Evolutionary conservation across 345 rosid genomes (phyloP).

Genomic region (Mallotus nudiflorus): DNA sequence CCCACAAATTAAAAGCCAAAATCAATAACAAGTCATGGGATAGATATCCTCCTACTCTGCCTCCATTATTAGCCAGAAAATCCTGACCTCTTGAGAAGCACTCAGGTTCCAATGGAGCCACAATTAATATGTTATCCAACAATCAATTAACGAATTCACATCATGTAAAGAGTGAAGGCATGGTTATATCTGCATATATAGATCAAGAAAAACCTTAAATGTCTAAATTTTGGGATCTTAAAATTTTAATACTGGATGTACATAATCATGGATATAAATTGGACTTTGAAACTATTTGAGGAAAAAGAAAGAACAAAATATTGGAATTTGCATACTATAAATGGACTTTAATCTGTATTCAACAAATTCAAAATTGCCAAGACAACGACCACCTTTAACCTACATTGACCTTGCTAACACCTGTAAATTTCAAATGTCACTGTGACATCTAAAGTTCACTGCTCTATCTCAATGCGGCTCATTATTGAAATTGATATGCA

Average conservation of each 20-base stretch:
- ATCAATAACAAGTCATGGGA: neutral
- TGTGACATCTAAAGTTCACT: conserved; percentile 23
- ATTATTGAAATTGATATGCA: conserved; percentile 36
- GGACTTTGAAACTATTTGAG: neutral
- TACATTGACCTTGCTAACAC: neutral
- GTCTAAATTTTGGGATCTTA: neutral
- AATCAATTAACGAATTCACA: no score
- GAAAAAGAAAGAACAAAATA: neutral
- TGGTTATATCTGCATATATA: neutral
- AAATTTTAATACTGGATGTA: neutral
- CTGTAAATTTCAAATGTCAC: conserved; percentile 30
- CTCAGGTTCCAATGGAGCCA: neutral
- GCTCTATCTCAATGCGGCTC: conserved; percentile 36
- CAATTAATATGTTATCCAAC: neutral
- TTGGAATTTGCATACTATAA: neutral
- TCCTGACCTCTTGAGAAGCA: neutral
- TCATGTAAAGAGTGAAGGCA: no score
- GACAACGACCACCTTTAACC: neutral
- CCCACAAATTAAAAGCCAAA: neutral
- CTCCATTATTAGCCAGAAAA: neutral
- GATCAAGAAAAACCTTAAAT: neutral
- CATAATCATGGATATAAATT: neutral
- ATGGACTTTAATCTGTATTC: neutral
- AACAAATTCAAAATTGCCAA: neutral
- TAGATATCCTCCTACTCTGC: neutral